These are phyloP conservation scores for Pseudocercospora macadamiae DNA, from an alignment of 2,329 filamentous ascomycete genomes.

Conservation along the genomic window DNA sequence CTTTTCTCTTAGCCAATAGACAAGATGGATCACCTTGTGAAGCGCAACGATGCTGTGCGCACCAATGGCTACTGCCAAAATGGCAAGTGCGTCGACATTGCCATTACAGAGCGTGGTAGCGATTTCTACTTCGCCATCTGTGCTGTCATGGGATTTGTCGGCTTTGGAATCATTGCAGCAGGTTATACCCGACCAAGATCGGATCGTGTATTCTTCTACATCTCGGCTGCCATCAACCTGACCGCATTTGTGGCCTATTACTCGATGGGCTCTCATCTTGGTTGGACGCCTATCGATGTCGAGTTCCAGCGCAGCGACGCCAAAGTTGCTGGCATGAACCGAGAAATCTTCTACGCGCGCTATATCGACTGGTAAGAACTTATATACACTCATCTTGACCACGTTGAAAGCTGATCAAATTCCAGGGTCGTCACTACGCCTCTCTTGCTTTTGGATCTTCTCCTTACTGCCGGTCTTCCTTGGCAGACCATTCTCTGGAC, in stretches of 20 bases:
- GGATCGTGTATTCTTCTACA: constrained; percentile 63
- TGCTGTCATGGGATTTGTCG: constrained; percentile 62
- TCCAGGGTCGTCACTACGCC: constrained; percentile 59
- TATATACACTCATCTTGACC: no score
- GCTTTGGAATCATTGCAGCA: constrained; percentile 40
- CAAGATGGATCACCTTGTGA: constrained; percentile 17
- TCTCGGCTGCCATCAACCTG: constrained; percentile 58
- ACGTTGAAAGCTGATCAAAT: not conserved
- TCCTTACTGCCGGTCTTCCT: constrained; percentile 64
- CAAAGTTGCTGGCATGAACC: constrained; percentile 52
- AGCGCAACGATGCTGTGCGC: constrained; percentile 18
- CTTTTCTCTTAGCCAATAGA: not conserved
- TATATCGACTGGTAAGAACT: constrained; percentile 62
- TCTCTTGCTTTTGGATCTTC: constrained; percentile 60
- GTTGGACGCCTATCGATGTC: constrained; percentile 61
- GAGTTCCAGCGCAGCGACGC: constrained; percentile 54
- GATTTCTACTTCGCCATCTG: constrained; percentile 66
- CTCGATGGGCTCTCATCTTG: constrained; percentile 64
- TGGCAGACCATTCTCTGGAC: constrained; percentile 65
- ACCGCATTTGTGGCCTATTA: constrained; percentile 65
- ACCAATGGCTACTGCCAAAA: constrained; percentile 48
- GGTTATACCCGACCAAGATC: constrained; percentile 44
- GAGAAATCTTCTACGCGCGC: constrained; percentile 65
- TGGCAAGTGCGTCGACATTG: constrained; percentile 56
- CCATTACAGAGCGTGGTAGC: constrained; percentile 63